Conservation (phyloP, 352 stramenopile species). For the Globisporangium alternatum region DNA sequence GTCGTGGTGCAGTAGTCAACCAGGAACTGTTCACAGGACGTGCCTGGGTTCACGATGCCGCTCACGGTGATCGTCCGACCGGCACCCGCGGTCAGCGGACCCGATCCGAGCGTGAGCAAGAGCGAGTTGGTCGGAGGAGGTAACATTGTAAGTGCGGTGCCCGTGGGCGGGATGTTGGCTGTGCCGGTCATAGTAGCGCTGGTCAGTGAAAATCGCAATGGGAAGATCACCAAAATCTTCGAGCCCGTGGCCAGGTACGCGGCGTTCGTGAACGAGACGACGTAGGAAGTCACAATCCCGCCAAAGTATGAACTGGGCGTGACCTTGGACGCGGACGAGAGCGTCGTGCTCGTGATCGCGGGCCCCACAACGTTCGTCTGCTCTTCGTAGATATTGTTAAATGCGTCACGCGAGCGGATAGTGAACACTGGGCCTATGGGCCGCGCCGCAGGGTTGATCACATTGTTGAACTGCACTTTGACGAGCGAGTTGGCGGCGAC, state of each 20-base stretch:
- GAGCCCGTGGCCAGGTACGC: slow-evolving; percentile 39
- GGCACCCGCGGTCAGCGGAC: slow-evolving; percentile 28
- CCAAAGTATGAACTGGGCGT: slow-evolving; percentile 41
- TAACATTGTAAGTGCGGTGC: slow-evolving; percentile 22
- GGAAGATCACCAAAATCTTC: slow-evolving; percentile 43
- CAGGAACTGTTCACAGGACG: slow-evolving; percentile 53
- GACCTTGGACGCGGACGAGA: slow-evolving; percentile 31
- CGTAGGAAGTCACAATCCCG: slow-evolving; percentile 38
- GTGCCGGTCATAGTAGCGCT: slow-evolving; percentile 20
- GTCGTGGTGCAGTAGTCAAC: slow-evolving; percentile 44
- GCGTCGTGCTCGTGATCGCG: slow-evolving; percentile 23
- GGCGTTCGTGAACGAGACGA: slow-evolving; percentile 39
- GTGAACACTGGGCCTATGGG: slow-evolving; percentile 25
- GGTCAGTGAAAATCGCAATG: slow-evolving; percentile 33
- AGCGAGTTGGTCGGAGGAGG: slow-evolving; percentile 12
- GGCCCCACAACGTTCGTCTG: slow-evolving; percentile 23
- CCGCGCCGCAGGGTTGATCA: slow-evolving; percentile 55
- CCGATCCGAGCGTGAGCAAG: slow-evolving; percentile 31
- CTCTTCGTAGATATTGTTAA: slow-evolving; percentile 39
- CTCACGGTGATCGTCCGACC: slow-evolving; percentile 40
- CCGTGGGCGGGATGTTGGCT: slow-evolving; percentile 33
- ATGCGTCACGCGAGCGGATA: slow-evolving; percentile 40
- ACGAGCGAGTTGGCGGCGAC: slow-evolving; percentile 25
- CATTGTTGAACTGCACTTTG: slow-evolving; percentile 36
- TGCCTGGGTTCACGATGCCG: slow-evolving; percentile 53